Base-by-base conservation (phyloP, 2,329 filamentous ascomycete species). In the Trichoderma sp. region DNA sequence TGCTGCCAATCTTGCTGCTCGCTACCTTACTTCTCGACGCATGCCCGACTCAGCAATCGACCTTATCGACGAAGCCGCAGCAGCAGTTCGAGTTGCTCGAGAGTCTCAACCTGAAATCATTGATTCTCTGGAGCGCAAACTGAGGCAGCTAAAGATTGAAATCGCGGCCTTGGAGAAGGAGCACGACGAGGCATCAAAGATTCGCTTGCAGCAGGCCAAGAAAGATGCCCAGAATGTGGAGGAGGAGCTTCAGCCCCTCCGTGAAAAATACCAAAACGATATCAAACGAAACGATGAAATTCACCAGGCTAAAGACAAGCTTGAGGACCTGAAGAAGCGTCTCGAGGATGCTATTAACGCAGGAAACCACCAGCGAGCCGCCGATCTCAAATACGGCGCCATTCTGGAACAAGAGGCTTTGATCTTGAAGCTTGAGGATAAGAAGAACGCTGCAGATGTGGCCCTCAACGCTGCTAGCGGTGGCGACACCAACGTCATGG, bases 31-130 rank as follows among this genome's bases (percentile, higher is more conserved):
- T 0, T 90, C 91, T 61, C 88, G 96, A 74, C 89, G 96, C 77
- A 88, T 99, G 72, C 96, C 96, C 3, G 96, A 99, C 80, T 99
- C 96, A 4, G 96, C 96, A 27, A 96, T 99, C 71, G 96, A 99
- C 78, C 84, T 99, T 59, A 92, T 99, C 71, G 96, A 99, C 76
- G 96, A 99, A 80, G 96, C 96, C 47, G 94, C 96, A 0, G 95
- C 96, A 1, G 96, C 96, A n/a, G 96, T 99, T 70, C 89, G 94
- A 68, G 96, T 99, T 31, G 94, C 94, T 40, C 89, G 96, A 74
- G 96, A 99, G 82, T 99, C 96, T 1, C 94, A 98, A 76, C 96
- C 96, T 3, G 96, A 99, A 82, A 90, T 94, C 37, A 92, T 99
- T 64, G 96, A 99, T 81, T 97, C 93, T 64, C 87, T 99, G 65